Evolutionary conservation across 768 basidiomycete species (phyloP), one percentile per base, ranked within the genome.

Genomic region (Rhodotorula taiwanensis): DNA sequence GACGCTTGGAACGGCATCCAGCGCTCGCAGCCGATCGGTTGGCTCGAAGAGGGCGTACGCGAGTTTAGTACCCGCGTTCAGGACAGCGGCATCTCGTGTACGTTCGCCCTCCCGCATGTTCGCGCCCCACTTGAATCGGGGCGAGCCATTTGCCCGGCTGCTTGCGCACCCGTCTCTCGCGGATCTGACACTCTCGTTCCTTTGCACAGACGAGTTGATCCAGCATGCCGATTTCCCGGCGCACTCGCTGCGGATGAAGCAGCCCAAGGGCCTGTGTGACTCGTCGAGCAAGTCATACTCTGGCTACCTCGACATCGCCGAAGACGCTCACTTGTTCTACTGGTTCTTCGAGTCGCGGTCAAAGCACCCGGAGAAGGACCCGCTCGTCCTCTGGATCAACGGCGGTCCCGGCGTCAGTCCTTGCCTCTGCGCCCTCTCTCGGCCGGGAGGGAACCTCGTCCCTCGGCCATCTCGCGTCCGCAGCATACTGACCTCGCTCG

Each of bases 311-410:
- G 89, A 91, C 72, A 81, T 89, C 58, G 82, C 83, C 0, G 82
- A 87, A 14, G 83, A 84, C 70, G 86, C 86, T 70, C 88, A 91
- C 71, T 78, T 91, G 28, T 92, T 91, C 81, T 90, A 89, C 79
- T 91, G 88, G 88, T 86, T 70, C 70, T 67, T 97, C 70, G 93
- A 95, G 77, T 83, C 87, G 2, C 81, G 92, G 41, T 47, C 43
- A 13, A 78, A 77, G 57, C 80, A 82, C 23, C 92, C 94, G 0
- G 76, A 81, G 54, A 79, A 83, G 55, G 90, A 87, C 10, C 93
- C 92, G 7, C 80, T 97, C 4, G 80, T 93, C 14, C 79, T 95
- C 51, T 95, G 93, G 60, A 10, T 58, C 39, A 66, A 64, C 59
- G 52, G 62, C 42, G 48, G 62, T 20, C 27, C 56, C 18, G 3